Evolutionary conservation across 1,284 basidiomycete species (phyloP).

Genomic region (Vanrija humicola): DNA sequence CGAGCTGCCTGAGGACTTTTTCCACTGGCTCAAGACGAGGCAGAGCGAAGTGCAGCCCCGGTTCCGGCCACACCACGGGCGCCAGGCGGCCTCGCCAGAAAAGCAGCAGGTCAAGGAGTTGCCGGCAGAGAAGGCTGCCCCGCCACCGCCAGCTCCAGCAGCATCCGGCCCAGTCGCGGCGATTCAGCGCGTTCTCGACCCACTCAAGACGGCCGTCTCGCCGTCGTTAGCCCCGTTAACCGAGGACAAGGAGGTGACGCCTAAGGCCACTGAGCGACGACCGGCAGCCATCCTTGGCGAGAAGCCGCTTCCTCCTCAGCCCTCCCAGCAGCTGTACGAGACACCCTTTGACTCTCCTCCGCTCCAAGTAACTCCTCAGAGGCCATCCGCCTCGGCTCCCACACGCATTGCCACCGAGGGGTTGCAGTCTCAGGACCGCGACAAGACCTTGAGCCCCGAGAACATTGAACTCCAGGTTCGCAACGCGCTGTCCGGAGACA

Average conservation of each 20-base stretch:
- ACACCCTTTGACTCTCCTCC: neutral
- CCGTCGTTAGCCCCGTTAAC: neutral
- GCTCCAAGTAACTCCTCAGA: neutral
- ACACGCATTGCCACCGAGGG: too few relatives aligned
- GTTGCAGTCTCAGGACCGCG: neutral
- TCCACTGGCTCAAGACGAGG: slow-evolving; percentile 39
- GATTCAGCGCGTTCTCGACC: neutral
- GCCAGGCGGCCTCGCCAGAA: slow-evolving; percentile 8
- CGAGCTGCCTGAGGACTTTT: slow-evolving; percentile 42
- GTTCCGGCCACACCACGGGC: slow-evolving; percentile 6
- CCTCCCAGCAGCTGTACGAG: neutral
- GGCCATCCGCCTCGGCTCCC: neutral
- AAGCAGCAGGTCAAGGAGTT: slow-evolving; percentile 11
- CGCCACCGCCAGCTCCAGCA: neutral
- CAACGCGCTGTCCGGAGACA: neutral
- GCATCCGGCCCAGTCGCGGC: neutral
- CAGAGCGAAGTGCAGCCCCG: slow-evolving; percentile 18
- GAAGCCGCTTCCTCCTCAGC: neutral
- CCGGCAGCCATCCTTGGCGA: neutral
- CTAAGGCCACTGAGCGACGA: neutral
- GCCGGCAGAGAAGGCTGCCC: neutral
- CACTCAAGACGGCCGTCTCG: neutral
- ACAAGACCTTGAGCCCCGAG: neutral
- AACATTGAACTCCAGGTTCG: neutral
- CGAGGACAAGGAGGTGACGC: slow-evolving; percentile 6